These are phyloP conservation scores for Larix sibirica DNA, from an alignment of 83 land plant species.

Conservation along the genomic window DNA sequence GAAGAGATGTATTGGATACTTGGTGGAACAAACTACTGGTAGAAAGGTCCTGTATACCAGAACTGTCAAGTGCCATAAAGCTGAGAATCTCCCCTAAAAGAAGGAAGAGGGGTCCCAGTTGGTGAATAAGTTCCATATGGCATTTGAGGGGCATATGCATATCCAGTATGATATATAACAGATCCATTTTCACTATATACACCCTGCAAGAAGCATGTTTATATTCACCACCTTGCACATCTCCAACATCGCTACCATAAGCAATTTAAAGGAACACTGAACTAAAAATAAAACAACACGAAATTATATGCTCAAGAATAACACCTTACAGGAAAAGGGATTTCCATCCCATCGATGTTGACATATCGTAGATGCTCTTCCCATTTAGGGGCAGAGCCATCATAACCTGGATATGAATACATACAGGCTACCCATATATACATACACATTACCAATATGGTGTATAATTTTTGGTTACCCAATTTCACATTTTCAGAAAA, in stretches of 20 bases:
- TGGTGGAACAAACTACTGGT: slow-evolving; percentile 42
- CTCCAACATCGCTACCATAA: too few relatives aligned
- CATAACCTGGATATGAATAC: background rate
- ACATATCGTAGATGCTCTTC: background rate
- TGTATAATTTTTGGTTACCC: too few relatives aligned
- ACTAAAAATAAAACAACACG: too few relatives aligned
- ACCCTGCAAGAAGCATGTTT: slow-evolving; percentile 25
- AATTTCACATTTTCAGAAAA: background rate
- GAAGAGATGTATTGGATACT: slow-evolving; percentile 30
- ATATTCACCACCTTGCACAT: too few relatives aligned
- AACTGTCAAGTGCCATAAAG: slow-evolving; percentile 46
- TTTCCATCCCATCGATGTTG: background rate
- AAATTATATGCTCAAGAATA: too few relatives aligned
- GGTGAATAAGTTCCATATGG: slow-evolving; percentile 69
- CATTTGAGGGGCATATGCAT: slow-evolving; percentile 55
- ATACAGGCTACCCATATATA: background rate
- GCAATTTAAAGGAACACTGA: too few relatives aligned
- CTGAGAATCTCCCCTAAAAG: slow-evolving; percentile 40
- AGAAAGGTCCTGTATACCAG: slow-evolving; percentile 41
- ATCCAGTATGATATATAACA: slow-evolving; percentile 44
- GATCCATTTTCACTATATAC: slow-evolving; percentile 53
- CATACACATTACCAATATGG: background rate
- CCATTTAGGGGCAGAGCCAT: background rate
- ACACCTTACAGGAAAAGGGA: background rate
- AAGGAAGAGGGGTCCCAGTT: slow-evolving; percentile 39